Percentiles rank a stretch among this genome's conserved stretches.
Conservation (phyloP, 768 basidiomycete species). For the Naganishia antarctica region DNA sequence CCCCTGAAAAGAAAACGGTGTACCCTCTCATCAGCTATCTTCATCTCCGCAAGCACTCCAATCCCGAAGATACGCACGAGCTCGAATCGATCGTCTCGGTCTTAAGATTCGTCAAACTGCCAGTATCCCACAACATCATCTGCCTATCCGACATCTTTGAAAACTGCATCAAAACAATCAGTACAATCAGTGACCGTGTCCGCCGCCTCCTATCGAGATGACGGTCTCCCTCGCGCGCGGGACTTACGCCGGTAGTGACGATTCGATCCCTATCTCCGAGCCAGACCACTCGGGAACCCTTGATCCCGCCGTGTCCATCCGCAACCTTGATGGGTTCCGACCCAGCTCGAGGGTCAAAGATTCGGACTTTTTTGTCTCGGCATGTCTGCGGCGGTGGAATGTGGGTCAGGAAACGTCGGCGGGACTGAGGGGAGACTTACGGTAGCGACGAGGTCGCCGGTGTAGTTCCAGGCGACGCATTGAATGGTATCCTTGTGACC, state of each 20-base stretch:
- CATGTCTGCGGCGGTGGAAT: conserved; percentile 68
- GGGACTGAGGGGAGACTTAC: conserved; percentile 33
- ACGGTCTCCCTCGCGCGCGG: too few relatives aligned
- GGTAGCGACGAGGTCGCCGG: conserved; percentile 75
- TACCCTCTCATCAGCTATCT: neutral
- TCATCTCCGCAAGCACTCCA: too few relatives aligned
- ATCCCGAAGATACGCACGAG: conserved; percentile 50
- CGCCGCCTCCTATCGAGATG: too few relatives aligned
- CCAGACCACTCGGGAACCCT: conserved; percentile 82
- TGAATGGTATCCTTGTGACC: conserved; percentile 88
- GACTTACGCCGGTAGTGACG: conserved; percentile 74
- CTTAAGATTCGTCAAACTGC: conserved; percentile 68
- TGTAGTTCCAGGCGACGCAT: conserved; percentile 71
- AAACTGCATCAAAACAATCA: conserved; percentile 56
- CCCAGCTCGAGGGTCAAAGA: conserved; percentile 85
- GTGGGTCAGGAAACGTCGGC: too few relatives aligned
- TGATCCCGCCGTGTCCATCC: conserved; percentile 90
- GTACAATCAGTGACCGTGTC: neutral
- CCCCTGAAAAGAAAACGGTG: conserved; percentile 53
- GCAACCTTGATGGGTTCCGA: conserved; percentile 71
- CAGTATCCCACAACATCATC: conserved; percentile 81
- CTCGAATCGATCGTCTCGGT: conserved; percentile 77
- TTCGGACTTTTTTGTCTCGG: conserved; percentile 81
- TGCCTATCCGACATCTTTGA: conserved; percentile 95
- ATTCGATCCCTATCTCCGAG: conserved; percentile 83